phyloP scores from a whole-genome alignment of 192 early-diverging fungal genomes.

The Entomortierella chlamydospora region DNA sequence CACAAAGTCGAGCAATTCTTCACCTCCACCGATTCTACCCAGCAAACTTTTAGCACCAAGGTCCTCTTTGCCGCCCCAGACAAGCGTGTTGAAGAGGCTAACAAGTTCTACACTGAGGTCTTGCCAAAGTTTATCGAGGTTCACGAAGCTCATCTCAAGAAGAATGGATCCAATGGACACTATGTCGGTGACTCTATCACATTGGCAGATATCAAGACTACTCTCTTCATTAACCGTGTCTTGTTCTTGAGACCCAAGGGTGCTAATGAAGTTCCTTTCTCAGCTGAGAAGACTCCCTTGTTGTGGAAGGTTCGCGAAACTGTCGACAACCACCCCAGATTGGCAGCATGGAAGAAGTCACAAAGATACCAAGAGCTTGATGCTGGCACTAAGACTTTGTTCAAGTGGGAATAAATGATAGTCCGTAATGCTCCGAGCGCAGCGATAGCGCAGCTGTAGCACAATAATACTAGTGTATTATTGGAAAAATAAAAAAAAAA shows the following conservation, averaged over 20 bases:
- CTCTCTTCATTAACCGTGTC: conserved; percentile 8
- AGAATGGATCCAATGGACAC: conserved; percentile 66
- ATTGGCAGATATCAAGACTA: conserved; percentile 54
- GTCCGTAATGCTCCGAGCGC: too few species aligned
- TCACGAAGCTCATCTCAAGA: conserved; percentile 53
- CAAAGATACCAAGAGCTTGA: conserved; percentile 1
- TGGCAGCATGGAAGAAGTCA: conserved; percentile 12
- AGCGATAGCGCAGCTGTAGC: too few species aligned
- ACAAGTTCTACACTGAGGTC: conserved; percentile 8
- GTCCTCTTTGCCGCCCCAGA: conserved; percentile 23
- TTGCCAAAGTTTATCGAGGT: conserved; percentile 28
- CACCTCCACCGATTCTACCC: too few species aligned
- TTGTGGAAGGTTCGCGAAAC: conserved; percentile 25
- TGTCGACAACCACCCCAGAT: background rate
- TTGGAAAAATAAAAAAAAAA: too few species aligned
- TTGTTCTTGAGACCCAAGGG: conserved; percentile 19
- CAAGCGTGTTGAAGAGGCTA: conserved; percentile 3
- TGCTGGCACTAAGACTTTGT: background rate
- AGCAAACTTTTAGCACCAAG: background rate
- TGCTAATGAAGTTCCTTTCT: conserved; percentile 4
- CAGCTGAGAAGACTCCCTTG: conserved; percentile 5
- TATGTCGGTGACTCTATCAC: conserved; percentile 60
- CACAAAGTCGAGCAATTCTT: conserved; percentile 42
- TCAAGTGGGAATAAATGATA: too few species aligned
- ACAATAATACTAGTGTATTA: too few species aligned